Evolutionary conservation across 306 rosid species (phyloP), one percentile per base, ranked within the genome.

Genomic region (Malus fusca): DNA sequence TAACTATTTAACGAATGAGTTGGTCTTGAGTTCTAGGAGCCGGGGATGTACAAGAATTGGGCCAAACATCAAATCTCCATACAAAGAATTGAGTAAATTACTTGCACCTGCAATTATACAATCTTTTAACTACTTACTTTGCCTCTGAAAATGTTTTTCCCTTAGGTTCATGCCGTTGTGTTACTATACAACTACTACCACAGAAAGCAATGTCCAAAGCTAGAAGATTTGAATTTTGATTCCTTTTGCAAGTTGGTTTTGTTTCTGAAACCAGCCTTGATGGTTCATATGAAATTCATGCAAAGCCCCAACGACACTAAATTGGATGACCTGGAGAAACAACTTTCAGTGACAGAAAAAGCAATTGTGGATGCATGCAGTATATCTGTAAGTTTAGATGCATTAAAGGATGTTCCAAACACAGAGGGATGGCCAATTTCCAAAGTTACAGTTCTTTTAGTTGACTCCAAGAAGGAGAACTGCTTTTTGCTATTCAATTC

Each of bases 161-260:
- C n/a, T 72, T 67, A 93, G 98, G 85, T 93, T 90, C 96, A 80
- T 80, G 89, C 97, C 15, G 88, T 80, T 78, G 90, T 91, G 85
- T 53, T 93, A 62, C 77, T 93, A 75, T 89, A 91, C 88, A 93
- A 93, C 85, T 91, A 88, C 85, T 88, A 88, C 89, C 88, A 88
- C 83, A 78, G 92, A 81, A 93, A 84, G 72, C 86, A 81, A 14
- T 80, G 81, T 43, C 91, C 89, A 31, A 78, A 82, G 61, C 87
- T 93, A 70, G 86, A 70, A 56, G 80, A 82, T 83, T 78, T 93
- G 37, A 80, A 83, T 75, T 89, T 93, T 42, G 78, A 83, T 61
- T 88, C 86, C 63, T 91, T 93, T 79, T 91, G 91, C 84, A 85
- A 93, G 87, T 80, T 89, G 89, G 80, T 75, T 35, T 90, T 79